phyloP scores from a whole-genome alignment of 305 asterid genomes.

The Fraxinus paxiana region DNA sequence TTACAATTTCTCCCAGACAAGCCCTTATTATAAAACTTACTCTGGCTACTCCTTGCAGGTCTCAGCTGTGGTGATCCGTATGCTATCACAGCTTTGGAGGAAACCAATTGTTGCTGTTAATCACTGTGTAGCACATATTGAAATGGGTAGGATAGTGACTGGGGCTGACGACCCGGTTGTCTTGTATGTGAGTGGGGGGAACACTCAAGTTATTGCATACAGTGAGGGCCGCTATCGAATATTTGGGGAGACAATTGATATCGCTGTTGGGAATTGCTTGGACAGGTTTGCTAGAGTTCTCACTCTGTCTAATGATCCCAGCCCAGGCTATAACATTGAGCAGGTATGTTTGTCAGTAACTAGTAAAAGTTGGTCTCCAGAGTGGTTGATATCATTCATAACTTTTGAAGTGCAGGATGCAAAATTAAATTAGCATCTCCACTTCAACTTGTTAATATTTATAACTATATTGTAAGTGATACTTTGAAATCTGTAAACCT shows the following conservation, averaged over 20 bases:
- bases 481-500: not conserved
- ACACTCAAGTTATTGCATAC: conserved; percentile 93
- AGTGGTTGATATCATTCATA: not conserved
- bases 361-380: not conserved
- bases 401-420: not conserved
- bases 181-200: conserved; percentile 96
- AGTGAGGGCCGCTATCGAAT: conserved; percentile 92
- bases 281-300: conserved; percentile 97
- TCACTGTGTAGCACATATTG: conserved; percentile 97
- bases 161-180: conserved; percentile 98
- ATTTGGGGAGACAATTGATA: conserved; percentile 95
- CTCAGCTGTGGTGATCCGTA: conserved; percentile 74
- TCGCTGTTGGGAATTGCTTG: conserved; percentile 94
- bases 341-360: conserved; percentile 44
- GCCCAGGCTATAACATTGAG: conserved; percentile 97
- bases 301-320: conserved; percentile 86
- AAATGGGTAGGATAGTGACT: conserved; percentile 95
- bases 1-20: no score
- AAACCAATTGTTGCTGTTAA: conserved; percentile 88
- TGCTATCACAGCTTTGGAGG: conserved; percentile 92
- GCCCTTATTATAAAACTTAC: not conserved
- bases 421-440: not conserved
- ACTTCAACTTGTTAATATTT: not conserved
- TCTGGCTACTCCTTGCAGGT: conserved; percentile 39
- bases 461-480: not conserved